Evolutionary conservation across 176 grass and related monocot species (phyloP).

Genomic region (Poa annua): DNA sequence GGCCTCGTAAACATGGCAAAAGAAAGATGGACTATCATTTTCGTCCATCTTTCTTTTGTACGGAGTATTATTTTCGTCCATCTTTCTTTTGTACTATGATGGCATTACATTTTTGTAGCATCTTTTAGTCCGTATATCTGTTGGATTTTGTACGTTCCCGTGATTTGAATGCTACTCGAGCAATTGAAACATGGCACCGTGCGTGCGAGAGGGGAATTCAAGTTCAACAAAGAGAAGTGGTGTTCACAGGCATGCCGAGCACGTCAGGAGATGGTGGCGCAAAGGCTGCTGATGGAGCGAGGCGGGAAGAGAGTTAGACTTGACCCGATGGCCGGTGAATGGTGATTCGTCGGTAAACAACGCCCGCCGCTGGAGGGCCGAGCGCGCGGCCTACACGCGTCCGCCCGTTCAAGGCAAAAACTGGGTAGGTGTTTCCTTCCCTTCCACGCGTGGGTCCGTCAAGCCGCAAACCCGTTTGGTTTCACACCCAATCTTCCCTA

Average conservation of each 20-base stretch:
- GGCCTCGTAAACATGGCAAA: too few species aligned
- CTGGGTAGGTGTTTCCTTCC: neutral
- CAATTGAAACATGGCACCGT: too few species aligned
- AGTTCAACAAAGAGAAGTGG: neutral
- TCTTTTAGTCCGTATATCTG: too few species aligned
- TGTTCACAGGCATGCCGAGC: neutral
- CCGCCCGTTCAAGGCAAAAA: neutral
- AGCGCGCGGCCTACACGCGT: conserved; percentile 12
- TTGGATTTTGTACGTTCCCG: too few species aligned
- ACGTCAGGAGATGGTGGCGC: neutral
- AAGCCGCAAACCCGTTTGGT: neutral
- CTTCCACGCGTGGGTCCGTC: neutral
- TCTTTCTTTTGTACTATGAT: too few species aligned
- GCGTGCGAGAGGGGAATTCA: neutral
- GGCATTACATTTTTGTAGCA: too few species aligned
- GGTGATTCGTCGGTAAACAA: neutral
- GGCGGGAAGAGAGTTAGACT: neutral
- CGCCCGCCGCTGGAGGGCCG: neutral
- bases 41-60: too few species aligned
- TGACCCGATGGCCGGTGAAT: neutral
- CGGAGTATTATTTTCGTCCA: too few species aligned
- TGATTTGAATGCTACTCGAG: too few species aligned
- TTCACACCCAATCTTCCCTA: neutral
- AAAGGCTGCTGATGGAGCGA: neutral
- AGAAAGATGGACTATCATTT: too few species aligned